Evolutionary conservation across 192 early-diverging fungal genomes (phyloP).

Genomic region (Jimgerdemannia flammicorona): DNA sequence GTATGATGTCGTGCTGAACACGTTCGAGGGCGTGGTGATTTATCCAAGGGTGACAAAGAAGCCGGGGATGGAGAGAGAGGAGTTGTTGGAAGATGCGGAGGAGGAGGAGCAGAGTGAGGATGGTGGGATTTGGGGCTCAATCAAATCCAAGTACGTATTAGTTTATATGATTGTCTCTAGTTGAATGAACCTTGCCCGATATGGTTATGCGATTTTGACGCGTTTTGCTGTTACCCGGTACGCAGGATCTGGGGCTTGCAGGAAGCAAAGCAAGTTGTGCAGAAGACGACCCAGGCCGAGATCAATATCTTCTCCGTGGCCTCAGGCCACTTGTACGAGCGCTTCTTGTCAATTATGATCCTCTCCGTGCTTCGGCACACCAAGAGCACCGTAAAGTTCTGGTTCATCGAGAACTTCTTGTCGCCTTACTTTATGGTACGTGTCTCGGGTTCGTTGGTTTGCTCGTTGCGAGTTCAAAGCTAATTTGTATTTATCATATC

Average conservation of each 20-base stretch:
- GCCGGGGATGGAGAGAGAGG: conserved; percentile 72
- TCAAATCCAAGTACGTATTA: conserved; percentile 51
- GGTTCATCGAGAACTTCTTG: conserved; percentile 98
- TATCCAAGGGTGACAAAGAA: conserved; percentile 81
- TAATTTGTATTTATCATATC: not conserved
- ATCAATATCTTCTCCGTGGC: conserved; percentile 99
- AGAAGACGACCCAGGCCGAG: conserved; percentile 39
- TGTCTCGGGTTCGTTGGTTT: not conserved
- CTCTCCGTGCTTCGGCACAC: conserved; percentile 87
- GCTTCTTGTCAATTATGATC: conserved; percentile 98
- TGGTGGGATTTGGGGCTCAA: conserved; percentile 51
- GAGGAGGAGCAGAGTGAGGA: conserved; percentile 20
- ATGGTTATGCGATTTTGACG: not conserved
- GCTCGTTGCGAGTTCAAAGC: not conserved
- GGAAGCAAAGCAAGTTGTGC: conserved; percentile 6
- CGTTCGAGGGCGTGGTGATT: conserved; percentile 80
- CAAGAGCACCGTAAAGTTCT: conserved; percentile 91
- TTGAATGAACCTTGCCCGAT: conserved; percentile 1
- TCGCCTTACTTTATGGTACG: conserved; percentile 91
- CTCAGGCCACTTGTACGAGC: conserved; percentile 96
- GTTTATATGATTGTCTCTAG: not conserved
- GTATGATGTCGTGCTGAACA: conserved; percentile 59
- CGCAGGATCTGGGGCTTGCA: not conserved
- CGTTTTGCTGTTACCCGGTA: conserved; percentile 18
- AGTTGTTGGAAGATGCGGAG: conserved; percentile 49